Evolutionary conservation across 768 basidiomycete genomes (phyloP), one percentile per base, ranked within the genome.

Genomic region (Termitomyces sp.): DNA sequence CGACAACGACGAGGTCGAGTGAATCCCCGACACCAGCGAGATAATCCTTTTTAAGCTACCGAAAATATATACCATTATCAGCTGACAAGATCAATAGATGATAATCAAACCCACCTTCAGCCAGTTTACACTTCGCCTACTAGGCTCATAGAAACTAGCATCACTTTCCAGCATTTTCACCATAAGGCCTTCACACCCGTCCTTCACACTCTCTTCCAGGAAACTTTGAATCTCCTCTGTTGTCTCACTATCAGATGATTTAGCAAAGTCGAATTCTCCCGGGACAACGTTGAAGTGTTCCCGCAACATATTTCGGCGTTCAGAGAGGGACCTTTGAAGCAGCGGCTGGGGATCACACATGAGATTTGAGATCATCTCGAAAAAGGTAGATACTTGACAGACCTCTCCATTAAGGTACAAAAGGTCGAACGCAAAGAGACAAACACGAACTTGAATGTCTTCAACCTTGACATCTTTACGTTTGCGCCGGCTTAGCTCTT

Each of bases 101-200:
- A 11, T 3, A 17, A 17, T 23, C 14, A 19, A 40, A 53, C 54
- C 62, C 69, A 94, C 96, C 84, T 99, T 99, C 15, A 99, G 75
- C 97, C 97, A 99, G 67, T 98, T 98, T 54, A 98, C 89, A 73
- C 91, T 94, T 41, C 97, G 78, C 56, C 96, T 76, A 70, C 93
- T 96, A 9, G 97, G 97, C 71, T 98, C 95, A 67, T 99, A 99
- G 64, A 82, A 91, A 69, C 94, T 92, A 7, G 88, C 91, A 40
- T 93, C 88, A 46, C 83, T 88, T 42, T 96, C 92, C 17, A 99
- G 75, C 94, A 97, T 96, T 76, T 99, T 99, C 57, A 99, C 93
- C 97, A 99, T 99, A 46, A 99, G 81, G 10, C 97, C 97, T 70
- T 99, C 97, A 68, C 97, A 98, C 1, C 96, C 94, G 67, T 98